These are phyloP conservation scores for Podila horticola DNA, from an alignment of 192 early-diverging fungal genomes.

Conservation along the genomic window DNA sequence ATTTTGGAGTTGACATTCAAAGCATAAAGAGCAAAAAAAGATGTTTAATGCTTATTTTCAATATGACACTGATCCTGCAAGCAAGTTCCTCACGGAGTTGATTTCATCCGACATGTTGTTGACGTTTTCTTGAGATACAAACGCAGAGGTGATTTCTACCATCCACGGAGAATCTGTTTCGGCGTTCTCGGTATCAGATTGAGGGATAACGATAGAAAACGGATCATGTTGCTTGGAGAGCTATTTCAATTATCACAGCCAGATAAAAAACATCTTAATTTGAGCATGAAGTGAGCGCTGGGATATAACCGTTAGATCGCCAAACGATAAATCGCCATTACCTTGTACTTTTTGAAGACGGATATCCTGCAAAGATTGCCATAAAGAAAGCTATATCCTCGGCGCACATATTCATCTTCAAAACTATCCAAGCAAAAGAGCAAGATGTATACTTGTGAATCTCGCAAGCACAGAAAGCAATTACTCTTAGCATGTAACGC, in stretches of 20 bases:
- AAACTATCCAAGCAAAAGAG: conserved; percentile 9
- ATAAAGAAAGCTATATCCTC: conserved; percentile 49
- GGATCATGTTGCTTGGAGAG: conserved; percentile 43
- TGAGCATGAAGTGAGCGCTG: background rate
- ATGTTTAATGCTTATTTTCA: background rate
- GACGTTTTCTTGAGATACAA: conserved; percentile 50
- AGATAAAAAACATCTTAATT: background rate
- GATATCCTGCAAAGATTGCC: conserved; percentile 53
- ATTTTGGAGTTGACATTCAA: conserved; percentile 72
- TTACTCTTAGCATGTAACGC: too few relatives aligned
- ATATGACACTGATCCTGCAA: conserved; percentile 39
- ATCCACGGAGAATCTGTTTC: conserved; percentile 34
- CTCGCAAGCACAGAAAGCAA: too few relatives aligned
- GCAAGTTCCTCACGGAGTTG: conserved; percentile 34
- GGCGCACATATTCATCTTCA: conserved; percentile 45
- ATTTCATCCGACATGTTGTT: conserved; percentile 50
- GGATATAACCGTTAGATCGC: background rate
- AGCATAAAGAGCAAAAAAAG: background rate
- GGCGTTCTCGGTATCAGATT: conserved; percentile 6
- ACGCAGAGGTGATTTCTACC: conserved; percentile 43
- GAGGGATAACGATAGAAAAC: conserved; percentile 35
- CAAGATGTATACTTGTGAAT: too few relatives aligned
- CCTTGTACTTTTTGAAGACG: conserved; percentile 46
- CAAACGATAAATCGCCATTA: background rate
- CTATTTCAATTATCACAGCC: conserved; percentile 8